Percentiles rank a stretch among this genome's conserved stretches.
phyloP scores from a whole-genome alignment of 306 rosid genomes.

The Rosa persica region DNA sequence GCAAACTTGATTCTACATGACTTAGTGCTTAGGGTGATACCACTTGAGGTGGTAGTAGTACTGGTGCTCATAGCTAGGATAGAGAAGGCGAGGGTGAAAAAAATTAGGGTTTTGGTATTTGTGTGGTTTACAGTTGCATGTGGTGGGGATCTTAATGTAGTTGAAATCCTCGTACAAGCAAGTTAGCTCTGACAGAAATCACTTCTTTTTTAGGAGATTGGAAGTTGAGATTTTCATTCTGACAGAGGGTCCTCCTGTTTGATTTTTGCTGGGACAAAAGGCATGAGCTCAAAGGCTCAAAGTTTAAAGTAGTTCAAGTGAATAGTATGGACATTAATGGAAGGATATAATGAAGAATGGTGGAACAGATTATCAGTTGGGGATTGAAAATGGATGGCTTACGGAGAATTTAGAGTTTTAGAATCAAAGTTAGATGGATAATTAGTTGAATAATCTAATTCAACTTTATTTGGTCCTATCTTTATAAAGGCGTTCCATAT shows the following conservation, averaged over 20 bases:
- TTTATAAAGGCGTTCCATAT: slow-evolving; percentile 17
- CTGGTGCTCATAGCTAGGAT: neutral
- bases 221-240: slow-evolving; percentile 29
- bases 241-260: slow-evolving; percentile 25
- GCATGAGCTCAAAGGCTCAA: neutral
- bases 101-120: slow-evolving; percentile 7
- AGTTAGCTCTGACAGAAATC: slow-evolving; percentile 23
- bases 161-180: slow-evolving; percentile 24
- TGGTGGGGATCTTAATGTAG: slow-evolving; percentile 18
- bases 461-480: slow-evolving; percentile 15
- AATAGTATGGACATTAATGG: neutral
- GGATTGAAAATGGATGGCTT: slow-evolving; percentile 39
- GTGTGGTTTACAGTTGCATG: neutral
- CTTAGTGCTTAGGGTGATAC: slow-evolving; percentile 11
- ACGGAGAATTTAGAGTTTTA: slow-evolving; percentile 22
- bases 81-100: neutral
- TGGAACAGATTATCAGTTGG: slow-evolving; percentile 6
- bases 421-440: slow-evolving; percentile 16
- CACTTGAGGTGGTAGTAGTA: neutral
- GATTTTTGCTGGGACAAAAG: slow-evolving; percentile 23
- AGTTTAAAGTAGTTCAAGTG: neutral
- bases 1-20: slow-evolving; percentile 22
- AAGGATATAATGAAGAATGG: neutral
- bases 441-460: neutral
- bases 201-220: slow-evolving; percentile 11